Conservation (phyloP, 148 eudicot genomes). For the Camellia sinensis region DNA sequence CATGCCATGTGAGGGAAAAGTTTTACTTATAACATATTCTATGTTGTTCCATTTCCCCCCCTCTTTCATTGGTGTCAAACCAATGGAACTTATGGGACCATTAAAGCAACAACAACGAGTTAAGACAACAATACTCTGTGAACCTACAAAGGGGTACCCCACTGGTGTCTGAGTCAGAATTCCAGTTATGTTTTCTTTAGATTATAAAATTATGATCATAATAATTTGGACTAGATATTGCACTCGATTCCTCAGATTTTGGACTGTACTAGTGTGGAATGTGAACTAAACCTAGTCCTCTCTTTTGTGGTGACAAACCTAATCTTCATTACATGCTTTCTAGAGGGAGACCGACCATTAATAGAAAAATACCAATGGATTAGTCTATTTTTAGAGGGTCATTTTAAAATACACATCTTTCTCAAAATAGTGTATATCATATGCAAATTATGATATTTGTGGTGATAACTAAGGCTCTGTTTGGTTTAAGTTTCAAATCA, state of each 20-base stretch:
- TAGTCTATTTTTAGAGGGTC: neutral
- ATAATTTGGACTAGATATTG: conserved; percentile 28
- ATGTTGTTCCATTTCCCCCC: conserved; percentile 2
- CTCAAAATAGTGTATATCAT: neutral
- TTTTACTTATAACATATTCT: neutral
- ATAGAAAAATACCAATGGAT: conserved; percentile 9
- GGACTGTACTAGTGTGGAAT: neutral
- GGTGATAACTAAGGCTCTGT: no score
- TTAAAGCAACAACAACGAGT: conserved; percentile 6
- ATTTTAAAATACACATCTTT: no score
- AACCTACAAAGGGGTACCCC: conserved; percentile 17
- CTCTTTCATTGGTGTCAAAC: conserved; percentile 9
- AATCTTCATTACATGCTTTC: conserved; percentile 18
- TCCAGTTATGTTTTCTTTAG: conserved; percentile 14
- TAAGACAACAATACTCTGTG: conserved; percentile 12
- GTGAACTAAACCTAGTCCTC: conserved; percentile 4
- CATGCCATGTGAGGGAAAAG: conserved; percentile 6
- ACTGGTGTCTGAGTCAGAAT: conserved; percentile 23
- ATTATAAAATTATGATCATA: conserved; percentile 13
- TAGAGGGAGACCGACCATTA: conserved; percentile 29
- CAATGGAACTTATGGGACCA: conserved; percentile 27
- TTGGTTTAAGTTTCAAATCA: no score
- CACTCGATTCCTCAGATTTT: conserved; percentile 23
- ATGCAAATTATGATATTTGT: neutral
- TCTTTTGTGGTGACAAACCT: conserved; percentile 29